Evolutionary conservation across 2,329 filamentous ascomycete species (phyloP), one percentile per base, ranked within the genome.

Genomic region (Aureobasidium melanogenum): DNA sequence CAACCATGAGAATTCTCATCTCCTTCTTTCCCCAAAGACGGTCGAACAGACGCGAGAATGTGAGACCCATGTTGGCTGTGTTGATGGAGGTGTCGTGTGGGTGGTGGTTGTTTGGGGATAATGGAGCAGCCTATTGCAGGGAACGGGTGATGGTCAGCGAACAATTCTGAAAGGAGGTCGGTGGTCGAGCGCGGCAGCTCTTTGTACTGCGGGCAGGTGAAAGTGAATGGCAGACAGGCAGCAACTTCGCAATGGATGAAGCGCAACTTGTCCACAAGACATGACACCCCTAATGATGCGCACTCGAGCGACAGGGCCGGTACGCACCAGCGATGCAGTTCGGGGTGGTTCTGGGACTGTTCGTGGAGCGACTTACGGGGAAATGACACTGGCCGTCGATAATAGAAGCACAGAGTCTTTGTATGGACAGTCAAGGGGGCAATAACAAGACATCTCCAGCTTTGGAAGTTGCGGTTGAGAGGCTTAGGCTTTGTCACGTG

Each of bases 11-110:
- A 75, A 99, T 87, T 72, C 93, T 89, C 91, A 97, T 97, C 81
- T 97, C 93, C 83, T 96, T 96, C 68, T 93, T 96, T 78, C 93
- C 93, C 82, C 96, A 97, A 82, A 97, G 90, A 86, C 95, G 96
- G 78, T 90, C 89, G 87, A 97, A 92, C 80, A 97, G 87, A 81
- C 96, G 96, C 71, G 91, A 96, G 76, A 97, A 83, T 78, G 90
- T 88, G 72, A 88, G 89, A 79, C 93, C 93, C 93, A 97, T 97
- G 68, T 75, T 88, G 82, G 84, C 83, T 82, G 78, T 69, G 51
- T 66, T 67, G 72, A 64, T 75, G 74, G 71, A 72, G 67, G 67
- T 71, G 70, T 70, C 74, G 50, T 64, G 58, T 62, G 61, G 44
- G 38, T 52, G 44, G 41, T 43, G 58, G 47, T 39, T 44, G 44